A percentile compares a stretch with the other conserved stretches of the same genome.
These are phyloP conservation scores for Paramecium primaurelia DNA, from an alignment of 73 alveolate species.

Conservation along the genomic window DNA sequence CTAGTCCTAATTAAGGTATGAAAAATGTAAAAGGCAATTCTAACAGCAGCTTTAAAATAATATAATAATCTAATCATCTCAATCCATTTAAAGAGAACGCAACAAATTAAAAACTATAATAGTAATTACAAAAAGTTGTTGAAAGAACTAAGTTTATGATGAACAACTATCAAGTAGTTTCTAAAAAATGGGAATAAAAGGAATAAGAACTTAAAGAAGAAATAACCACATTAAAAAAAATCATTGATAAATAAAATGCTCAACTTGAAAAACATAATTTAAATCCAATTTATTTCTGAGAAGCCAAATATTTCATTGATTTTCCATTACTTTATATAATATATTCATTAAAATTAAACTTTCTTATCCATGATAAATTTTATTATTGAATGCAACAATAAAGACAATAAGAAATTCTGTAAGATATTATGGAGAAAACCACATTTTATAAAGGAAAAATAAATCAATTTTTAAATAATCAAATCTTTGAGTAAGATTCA, in stretches of 20 bases:
- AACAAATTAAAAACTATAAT: background rate
- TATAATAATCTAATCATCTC: background rate
- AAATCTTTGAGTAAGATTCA: background rate
- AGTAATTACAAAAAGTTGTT: background rate
- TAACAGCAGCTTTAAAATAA: background rate
- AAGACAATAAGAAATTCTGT: background rate
- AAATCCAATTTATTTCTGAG: background rate
- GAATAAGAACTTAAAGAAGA: background rate
- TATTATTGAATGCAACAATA: background rate
- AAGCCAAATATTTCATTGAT: background rate
- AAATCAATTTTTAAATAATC: background rate
- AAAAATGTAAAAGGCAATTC: background rate
- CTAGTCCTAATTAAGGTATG: background rate
- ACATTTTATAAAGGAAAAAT: background rate
- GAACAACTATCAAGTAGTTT: background rate
- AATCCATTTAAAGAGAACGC: background rate
- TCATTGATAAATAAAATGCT: background rate
- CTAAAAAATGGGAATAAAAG: background rate
- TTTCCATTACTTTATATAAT: background rate
- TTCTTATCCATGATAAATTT: background rate
- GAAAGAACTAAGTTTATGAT: background rate
- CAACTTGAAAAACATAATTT: background rate
- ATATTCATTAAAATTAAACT: background rate
- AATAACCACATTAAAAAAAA: background rate
- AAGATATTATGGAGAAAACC: background rate